These are phyloP conservation scores for Phanerochaete carnosa DNA, from an alignment of 768 basidiomycete genomes.

Conservation along the genomic window DNA sequence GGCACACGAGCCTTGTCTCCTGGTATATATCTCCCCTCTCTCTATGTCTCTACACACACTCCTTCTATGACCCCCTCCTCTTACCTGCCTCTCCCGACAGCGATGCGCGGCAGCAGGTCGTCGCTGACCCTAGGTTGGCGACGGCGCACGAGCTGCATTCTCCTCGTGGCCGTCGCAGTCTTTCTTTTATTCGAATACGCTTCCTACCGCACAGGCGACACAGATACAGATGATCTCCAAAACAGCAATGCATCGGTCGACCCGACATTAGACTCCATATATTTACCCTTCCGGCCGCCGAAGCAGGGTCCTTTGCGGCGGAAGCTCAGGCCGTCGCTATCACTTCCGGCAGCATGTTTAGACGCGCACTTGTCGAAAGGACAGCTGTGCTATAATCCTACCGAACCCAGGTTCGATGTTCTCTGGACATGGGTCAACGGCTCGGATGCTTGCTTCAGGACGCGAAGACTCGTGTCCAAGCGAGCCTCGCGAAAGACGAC, in stretches of 20 bases:
- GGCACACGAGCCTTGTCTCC: conserved; percentile 7
- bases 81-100: conserved; percentile 17
- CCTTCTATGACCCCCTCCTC: conserved; percentile 6
- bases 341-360: conserved; percentile 17
- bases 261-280: conserved; percentile 1
- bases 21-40: not conserved
- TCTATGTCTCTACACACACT: not conserved
- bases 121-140: not conserved
- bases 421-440: conserved; percentile 32
- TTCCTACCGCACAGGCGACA: conserved; percentile 4
- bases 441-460: conserved; percentile 23
- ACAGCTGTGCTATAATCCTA: conserved; percentile 11
- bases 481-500: conserved; percentile 11
- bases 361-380: conserved; percentile 21
- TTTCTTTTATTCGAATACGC: conserved; percentile 16
- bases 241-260: conserved; percentile 3
- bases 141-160: conserved; percentile 2
- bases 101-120: conserved; percentile 4
- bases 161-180: conserved; percentile 15
- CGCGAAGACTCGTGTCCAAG: conserved; percentile 9
- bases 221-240: conserved; percentile 1
- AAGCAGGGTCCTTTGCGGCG: conserved; percentile 2
- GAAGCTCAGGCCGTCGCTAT: conserved; percentile 6
- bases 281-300: conserved; percentile 17
- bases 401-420: conserved; percentile 21